Evolutionary conservation across 2,329 filamentous ascomycete species (phyloP).

Genomic region (Paecilomyces formosus): DNA sequence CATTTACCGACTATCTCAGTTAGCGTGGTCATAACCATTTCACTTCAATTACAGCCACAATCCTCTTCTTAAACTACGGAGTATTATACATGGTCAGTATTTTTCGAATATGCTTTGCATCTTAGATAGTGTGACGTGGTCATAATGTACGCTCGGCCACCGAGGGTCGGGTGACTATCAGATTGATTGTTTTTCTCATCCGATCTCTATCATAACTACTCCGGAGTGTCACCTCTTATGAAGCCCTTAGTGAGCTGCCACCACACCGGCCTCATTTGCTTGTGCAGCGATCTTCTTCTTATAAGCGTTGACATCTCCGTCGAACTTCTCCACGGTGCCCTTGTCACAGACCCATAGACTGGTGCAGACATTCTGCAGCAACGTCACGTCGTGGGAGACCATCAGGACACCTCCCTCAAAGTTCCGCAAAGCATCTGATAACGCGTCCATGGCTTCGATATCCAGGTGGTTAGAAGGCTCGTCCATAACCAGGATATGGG

Average conservation of each 20-base stretch:
- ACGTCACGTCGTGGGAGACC: slow-evolving; percentile 98
- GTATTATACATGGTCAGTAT: background rate
- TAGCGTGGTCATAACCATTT: background rate
- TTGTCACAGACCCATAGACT: slow-evolving; percentile 95
- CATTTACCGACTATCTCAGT: background rate
- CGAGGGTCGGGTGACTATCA: background rate
- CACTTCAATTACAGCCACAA: background rate
- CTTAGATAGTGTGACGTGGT: background rate
- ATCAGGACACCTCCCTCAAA: slow-evolving; percentile 96
- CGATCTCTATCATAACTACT: background rate
- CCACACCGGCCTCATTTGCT: slow-evolving; percentile 81
- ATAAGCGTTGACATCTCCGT: slow-evolving; percentile 89
- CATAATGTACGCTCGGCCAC: background rate
- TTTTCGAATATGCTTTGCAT: background rate
- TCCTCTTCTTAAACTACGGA: background rate
- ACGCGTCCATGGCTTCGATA: slow-evolving; percentile 97
- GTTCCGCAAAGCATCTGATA: slow-evolving; percentile 71
- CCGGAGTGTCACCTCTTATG: slow-evolving; percentile 1
- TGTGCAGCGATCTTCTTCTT: slow-evolving; percentile 93
- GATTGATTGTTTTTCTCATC: background rate
- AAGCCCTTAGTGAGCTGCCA: slow-evolving; percentile 30
- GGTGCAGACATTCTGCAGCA: slow-evolving; percentile 92
- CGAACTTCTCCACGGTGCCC: slow-evolving; percentile 92
- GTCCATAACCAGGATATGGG: slow-evolving; percentile 95
- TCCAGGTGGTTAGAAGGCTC: slow-evolving; percentile 98